A percentile compares a stretch with the other conserved stretches of the same genome.
phyloP scores from a whole-genome alignment of 1,284 basidiomycete genomes.

The Cerioporus squamosus region DNA sequence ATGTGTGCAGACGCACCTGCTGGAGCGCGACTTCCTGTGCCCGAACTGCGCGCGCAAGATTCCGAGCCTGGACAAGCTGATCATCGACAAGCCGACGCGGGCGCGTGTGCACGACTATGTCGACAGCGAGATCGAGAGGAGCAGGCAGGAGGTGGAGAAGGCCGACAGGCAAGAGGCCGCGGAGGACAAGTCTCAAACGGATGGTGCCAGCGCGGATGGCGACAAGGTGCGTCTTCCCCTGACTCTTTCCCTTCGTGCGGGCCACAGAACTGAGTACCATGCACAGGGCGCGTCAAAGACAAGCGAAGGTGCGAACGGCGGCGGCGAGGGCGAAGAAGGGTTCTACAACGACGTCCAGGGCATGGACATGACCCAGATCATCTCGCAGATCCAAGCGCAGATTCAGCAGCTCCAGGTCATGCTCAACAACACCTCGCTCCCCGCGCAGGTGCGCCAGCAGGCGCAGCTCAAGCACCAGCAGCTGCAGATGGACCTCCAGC shows the following conservation, averaged over 20 bases:
- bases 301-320: slow-evolving; percentile 10
- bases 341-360: slow-evolving; percentile 68
- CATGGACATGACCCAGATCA: slow-evolving; percentile 69
- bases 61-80: slow-evolving; percentile 82
- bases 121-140: slow-evolving; percentile 82
- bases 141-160: slow-evolving; percentile 59
- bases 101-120: slow-evolving; percentile 82
- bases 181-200: slow-evolving; percentile 1
- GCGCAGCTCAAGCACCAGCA: slow-evolving; percentile 79
- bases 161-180: slow-evolving; percentile 15
- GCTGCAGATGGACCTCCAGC: slow-evolving; percentile 75
- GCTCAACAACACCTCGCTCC: slow-evolving; percentile 76
- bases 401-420: slow-evolving; percentile 75
- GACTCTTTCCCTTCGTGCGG: too few species aligned
- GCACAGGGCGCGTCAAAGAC: background rate
- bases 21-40: slow-evolving; percentile 93
- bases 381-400: slow-evolving; percentile 80
- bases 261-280: too few species aligned
- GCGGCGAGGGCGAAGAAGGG: slow-evolving; percentile 49
- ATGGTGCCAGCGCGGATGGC: slow-evolving; percentile 9
- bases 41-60: slow-evolving; percentile 88
- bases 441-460: slow-evolving; percentile 71
- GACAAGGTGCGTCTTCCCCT: slow-evolving; percentile 16
- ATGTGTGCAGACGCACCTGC: slow-evolving; percentile 88
- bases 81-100: slow-evolving; percentile 78